Conservation (phyloP, 1,284 basidiomycete species). For the Irpex rosettiformis region DNA sequence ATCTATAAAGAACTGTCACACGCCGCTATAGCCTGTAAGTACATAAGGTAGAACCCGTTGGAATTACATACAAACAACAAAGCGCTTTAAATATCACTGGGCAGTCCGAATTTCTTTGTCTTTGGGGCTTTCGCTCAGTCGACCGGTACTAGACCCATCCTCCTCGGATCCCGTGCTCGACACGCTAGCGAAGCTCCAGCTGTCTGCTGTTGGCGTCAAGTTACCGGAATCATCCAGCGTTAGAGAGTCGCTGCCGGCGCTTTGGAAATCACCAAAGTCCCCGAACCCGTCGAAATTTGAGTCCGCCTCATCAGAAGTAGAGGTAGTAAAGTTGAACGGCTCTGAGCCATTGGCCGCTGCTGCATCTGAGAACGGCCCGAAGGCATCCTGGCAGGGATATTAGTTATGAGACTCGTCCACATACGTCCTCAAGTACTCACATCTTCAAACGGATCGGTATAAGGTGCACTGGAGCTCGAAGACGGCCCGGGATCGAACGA, state of each 20-base stretch:
- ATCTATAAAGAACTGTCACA: neutral
- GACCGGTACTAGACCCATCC: slow-evolving; percentile 10
- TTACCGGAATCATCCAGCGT: slow-evolving; percentile 43
- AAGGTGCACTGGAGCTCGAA: slow-evolving; percentile 19
- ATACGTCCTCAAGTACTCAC: slow-evolving; percentile 18
- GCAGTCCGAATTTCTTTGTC: slow-evolving; percentile 25
- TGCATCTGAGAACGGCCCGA: slow-evolving; percentile 72
- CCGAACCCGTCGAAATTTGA: slow-evolving; percentile 65
- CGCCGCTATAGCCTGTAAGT: neutral
- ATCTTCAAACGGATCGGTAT: slow-evolving; percentile 52
- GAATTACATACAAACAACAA: neutral
- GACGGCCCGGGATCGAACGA: slow-evolving; percentile 42
- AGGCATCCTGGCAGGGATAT: slow-evolving; percentile 28
- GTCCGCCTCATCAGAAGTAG: slow-evolving; percentile 49
- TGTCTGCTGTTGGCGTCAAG: slow-evolving; percentile 60
- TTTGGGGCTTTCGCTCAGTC: slow-evolving; percentile 11
- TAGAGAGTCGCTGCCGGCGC: slow-evolving; percentile 30
- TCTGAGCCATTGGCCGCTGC: slow-evolving; percentile 46
- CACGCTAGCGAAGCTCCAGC: slow-evolving; percentile 59
- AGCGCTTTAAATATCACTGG: slow-evolving; percentile 1
- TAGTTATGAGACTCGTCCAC: neutral
- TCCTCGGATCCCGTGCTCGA: slow-evolving; percentile 35
- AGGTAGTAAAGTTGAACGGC: slow-evolving; percentile 57
- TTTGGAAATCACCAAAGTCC: slow-evolving; percentile 80
- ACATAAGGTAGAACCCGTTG: neutral